Evolutionary conservation across 805 yeast genomes (phyloP), one percentile per base, ranked within the genome.

Genomic region (Isabelozyma gotoi): DNA sequence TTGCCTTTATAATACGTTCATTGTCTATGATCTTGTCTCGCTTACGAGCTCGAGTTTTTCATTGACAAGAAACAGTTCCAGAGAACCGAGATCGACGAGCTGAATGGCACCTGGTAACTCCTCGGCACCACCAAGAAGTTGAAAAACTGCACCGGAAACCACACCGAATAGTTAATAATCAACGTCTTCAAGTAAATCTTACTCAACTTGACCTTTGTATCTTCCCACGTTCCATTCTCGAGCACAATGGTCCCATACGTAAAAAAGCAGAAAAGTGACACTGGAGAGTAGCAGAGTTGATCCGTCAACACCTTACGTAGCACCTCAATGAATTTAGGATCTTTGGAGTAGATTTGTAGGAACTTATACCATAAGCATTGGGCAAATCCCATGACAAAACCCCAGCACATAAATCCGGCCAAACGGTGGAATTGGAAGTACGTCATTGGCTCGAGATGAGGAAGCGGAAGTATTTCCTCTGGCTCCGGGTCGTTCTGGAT

Each of bases 61-160:
- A 88, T 81, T 0, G 96, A 89, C 39, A 92, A 68, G 67, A 86
- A 91, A 42, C 97, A 90, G 60, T 94, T 92, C 98, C 99, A 92
- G 31, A 92, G 68, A 15, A 92, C 95, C 20, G 96, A 92, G 5
- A 94, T 72, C 15, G 67, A 87, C 7, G 94, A 85, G 43, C 95
- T 84, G 61, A 94, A 92, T 0, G 97, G 97, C 4, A 92, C 96
- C 63, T 92, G 98, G 52, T 82, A 78, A 46, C 74, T 74, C 46
- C 80, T 73, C 1, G 92, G 92, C 63, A 87, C 77, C 2, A 84
- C 57, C 42, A 84, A 69, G 52, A 87, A 87, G 55, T 87, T 87
- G 49, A 86, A 68, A 49, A 87, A 82, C 54, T 87, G 95, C 16
- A 85, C 90, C 7, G 87, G 79, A 41, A 88, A 87, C 95, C 95